Base-by-base conservation (phyloP, 495 filamentous ascomycete species). In the Melanomma pulvis-pyrius region DNA sequence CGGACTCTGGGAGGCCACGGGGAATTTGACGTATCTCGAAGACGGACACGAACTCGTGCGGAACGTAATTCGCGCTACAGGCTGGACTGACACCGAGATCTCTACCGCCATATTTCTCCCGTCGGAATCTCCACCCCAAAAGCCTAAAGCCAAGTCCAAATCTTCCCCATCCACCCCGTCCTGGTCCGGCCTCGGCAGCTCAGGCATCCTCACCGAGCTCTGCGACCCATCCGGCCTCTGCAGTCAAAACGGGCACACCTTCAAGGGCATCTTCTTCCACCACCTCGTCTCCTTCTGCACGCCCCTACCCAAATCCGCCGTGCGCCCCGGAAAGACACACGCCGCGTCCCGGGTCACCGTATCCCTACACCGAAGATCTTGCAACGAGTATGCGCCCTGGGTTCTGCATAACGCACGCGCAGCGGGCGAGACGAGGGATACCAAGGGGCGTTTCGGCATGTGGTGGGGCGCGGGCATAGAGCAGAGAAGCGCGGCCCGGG, bases 241-340 rank as follows among this genome's bases (percentile, higher is more conserved):
- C 73, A 89, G 86, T 12, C 94, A 98, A 77, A 83, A 98, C 71
- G 83, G 82, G 0, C 92, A 97, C 71, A 96, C 91, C 0, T 98
- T 98, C 82, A 98, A 97, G 72, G 91, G 92, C 15, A 93, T 96
- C 57, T 96, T 91, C 80, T 96, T 94, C 80, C 86, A 97, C 75
- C 93, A 98, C 68, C 81, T 98, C 1, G 82, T 87, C 0, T 74
- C 85, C 2, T 97, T 98, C 76, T 98, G 94, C 76, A 79, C 82
- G 22, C 84, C 84, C 0, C 77, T 97, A 0, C 77, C 83, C 57
- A 60, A 77, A 74, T 66, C 74, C 78, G 57, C 74, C 65, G 48
- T 74, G 59, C 22, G 78, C 77, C 70, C 74, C 75, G 61, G 76
- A 49, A 76, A 80, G 56, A 76, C 74, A 15, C 67, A 71, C 29